Base-by-base conservation (phyloP, 441 rosid genomes). In the Breynia disticha region DNA sequence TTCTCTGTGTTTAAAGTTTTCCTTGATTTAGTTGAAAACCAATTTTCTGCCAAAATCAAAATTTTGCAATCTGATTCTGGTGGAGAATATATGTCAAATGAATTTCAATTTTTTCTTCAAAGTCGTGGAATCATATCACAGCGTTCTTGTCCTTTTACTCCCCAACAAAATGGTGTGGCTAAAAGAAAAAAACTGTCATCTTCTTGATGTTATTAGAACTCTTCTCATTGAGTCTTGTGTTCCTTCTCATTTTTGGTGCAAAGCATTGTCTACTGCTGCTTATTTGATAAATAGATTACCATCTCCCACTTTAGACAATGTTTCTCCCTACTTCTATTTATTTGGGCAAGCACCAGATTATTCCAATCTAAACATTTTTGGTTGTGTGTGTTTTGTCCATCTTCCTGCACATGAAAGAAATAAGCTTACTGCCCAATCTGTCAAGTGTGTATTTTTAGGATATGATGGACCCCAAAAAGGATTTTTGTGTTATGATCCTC, bases 311-410 rank as follows among this genome's bases (percentile, higher is more conserved):
- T 35, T 52, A 2, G 0, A 52, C 16, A 4, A 24, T 22, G 41
- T 3, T 52, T 52, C 18, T 24, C 43, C 55, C 5, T 28, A 20
- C 19, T 28, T 7, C 2, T 2, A 4, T 1, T 24, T 52, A 3
- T 4, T 20, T 37, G 41, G 41, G 2, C 42, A 9, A 5, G 7
- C 7, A 12, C 43, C 43, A 10, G 14, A 5, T 6, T 52, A 52
- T 52, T n/a, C 10, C 14, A 5, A 10, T 3, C 19, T 52, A 2
- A 18, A 20, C 13, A 16, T 22, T 0, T 52, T 52, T 28, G n/a
- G 55, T n/a, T 52, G 43, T 52, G 43, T 52, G 1, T 52, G 55
- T 16, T 5, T 21, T 28, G 55, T 52, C 10, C 43, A 21, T 7
- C 19, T 52, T 13, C 41, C 16, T 52, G 11, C 41, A 13, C 2